Conservation (phyloP, 2,329 filamentous ascomycete species). For the Penicillium thymicola region DNA sequence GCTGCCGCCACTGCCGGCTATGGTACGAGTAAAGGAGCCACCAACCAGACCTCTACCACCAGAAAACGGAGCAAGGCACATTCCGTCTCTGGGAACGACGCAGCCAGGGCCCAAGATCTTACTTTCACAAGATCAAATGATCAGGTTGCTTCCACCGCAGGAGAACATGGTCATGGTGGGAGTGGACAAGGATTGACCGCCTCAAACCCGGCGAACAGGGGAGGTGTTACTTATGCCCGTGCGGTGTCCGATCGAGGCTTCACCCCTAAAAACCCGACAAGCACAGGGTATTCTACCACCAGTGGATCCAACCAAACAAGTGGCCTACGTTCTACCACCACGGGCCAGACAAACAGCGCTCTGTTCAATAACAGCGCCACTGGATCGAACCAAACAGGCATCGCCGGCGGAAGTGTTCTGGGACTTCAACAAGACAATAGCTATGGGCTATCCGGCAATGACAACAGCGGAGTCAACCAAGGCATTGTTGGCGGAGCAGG, state of each 20-base stretch:
- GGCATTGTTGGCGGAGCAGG: conserved; percentile 4
- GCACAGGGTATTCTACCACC: neutral
- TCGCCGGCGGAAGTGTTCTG: neutral
- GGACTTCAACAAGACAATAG: neutral
- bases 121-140: neutral
- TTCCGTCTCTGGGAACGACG: neutral
- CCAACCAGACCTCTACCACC: neutral
- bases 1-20: neutral
- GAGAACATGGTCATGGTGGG: neutral
- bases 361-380: neutral
- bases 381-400: neutral
- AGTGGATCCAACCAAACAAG: neutral
- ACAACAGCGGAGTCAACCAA: neutral
- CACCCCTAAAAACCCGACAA: neutral
- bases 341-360: conserved; percentile 2
- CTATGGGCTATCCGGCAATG: neutral
- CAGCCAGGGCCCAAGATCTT: neutral
- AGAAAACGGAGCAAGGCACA: neutral
- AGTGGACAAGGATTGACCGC: neutral
- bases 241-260: neutral
- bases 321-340: neutral
- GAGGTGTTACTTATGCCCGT: neutral
- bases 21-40: conserved; percentile 3
- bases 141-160: neutral
- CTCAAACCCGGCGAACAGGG: neutral